Conservation (phyloP, 2,329 filamentous ascomycete genomes). For the Herpotrichia juniperi region DNA sequence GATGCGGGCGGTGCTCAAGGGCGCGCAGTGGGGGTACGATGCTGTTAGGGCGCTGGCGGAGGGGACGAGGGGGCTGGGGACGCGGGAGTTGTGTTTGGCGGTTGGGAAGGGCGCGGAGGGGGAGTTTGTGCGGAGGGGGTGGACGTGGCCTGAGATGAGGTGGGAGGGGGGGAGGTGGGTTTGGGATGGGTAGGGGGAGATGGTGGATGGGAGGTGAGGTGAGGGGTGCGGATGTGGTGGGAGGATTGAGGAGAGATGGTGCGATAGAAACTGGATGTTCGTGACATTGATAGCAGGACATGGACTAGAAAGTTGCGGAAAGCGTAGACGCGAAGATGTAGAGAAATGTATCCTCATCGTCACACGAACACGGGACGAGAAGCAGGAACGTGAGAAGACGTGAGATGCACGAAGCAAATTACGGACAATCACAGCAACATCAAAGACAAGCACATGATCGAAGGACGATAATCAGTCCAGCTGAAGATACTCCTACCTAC, state of each 20-base stretch:
- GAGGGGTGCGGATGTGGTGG: too few species aligned
- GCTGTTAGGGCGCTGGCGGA: neutral
- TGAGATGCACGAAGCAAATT: neutral
- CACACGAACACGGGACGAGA: neutral
- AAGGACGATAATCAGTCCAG: slow-evolving; percentile 6
- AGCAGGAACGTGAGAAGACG: neutral
- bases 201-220: too few species aligned
- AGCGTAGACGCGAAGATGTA: too few species aligned
- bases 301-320: too few species aligned
- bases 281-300: too few species aligned
- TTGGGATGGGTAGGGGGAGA: too few species aligned
- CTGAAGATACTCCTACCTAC: slow-evolving; percentile 1
- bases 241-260: too few species aligned
- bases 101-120: neutral
- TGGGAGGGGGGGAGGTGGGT: neutral
- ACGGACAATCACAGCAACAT: neutral
- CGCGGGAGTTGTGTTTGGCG: neutral
- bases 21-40: neutral
- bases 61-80: neutral
- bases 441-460: neutral
- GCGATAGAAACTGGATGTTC: too few species aligned
- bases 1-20: neutral
- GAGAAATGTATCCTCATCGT: neutral
- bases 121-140: neutral
- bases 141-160: neutral